phyloP scores from a whole-genome alignment of 1,139 yeast genomes.

The Nadsonia commutata region DNA sequence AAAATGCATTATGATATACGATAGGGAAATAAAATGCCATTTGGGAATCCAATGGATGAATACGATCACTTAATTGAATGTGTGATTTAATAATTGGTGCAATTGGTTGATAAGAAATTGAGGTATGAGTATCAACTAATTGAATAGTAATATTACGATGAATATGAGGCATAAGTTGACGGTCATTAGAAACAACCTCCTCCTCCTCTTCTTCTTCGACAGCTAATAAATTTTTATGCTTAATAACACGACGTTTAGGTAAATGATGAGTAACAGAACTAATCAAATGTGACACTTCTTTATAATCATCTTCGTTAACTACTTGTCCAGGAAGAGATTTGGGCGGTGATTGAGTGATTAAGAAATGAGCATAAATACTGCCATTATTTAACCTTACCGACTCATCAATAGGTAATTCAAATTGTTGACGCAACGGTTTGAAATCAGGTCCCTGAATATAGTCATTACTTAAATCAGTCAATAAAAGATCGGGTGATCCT shows the following conservation, averaged over 20 bases:
- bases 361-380: neutral
- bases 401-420: neutral
- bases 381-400: neutral
- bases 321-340: neutral
- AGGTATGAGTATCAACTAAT: conserved; percentile 12
- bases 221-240: conserved; percentile 22
- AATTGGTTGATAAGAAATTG: conserved; percentile 13
- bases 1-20: conserved; percentile 10
- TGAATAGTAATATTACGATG: conserved; percentile 24
- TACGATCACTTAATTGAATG: conserved; percentile 3
- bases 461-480: neutral
- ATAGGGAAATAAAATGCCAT: conserved; percentile 20
- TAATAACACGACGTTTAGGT: conserved; percentile 10
- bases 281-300: neutral
- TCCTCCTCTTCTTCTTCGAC: conserved; percentile 9
- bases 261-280: conserved; percentile 4
- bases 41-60: conserved; percentile 3
- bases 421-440: neutral
- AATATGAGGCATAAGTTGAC: conserved; percentile 21
- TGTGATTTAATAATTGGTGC: conserved; percentile 15
- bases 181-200: conserved; percentile 8
- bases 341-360: neutral
- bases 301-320: neutral
- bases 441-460: neutral
- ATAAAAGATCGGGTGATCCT: neutral